phyloP scores from a whole-genome alignment of 495 filamentous ascomycete species.

The Lentithecium fluviatile region DNA sequence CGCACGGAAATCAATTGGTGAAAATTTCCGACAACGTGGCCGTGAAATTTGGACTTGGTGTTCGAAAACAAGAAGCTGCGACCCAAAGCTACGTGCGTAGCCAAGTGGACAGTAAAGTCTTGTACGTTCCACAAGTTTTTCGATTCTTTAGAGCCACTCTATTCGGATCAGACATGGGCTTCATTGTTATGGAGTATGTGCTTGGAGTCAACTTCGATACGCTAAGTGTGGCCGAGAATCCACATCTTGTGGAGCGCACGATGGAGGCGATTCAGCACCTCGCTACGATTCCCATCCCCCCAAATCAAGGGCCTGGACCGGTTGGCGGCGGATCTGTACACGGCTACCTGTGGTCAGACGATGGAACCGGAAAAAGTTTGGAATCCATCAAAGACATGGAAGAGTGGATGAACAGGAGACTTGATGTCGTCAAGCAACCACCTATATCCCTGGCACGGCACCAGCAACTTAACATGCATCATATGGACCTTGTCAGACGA shows the following conservation, averaged over 20 bases:
- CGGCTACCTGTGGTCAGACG: conserved; percentile 2
- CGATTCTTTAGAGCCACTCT: neutral
- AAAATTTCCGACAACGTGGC: neutral
- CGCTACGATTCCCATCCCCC: neutral
- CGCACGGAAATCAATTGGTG: neutral
- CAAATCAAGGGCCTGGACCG: neutral
- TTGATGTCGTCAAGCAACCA: neutral
- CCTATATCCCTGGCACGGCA: neutral
- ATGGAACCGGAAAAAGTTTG: neutral
- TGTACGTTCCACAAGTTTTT: neutral
- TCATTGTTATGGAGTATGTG: conserved; percentile 2
- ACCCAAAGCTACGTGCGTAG: neutral
- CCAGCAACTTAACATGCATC: neutral
- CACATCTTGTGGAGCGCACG: neutral
- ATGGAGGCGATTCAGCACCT: neutral
- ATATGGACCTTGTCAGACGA: conserved; percentile 5
- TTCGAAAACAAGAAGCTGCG: neutral
- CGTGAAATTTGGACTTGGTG: neutral
- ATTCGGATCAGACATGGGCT: neutral
- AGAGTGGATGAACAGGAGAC: neutral
- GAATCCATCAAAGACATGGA: neutral
- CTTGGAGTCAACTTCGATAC: neutral
- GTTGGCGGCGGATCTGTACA: neutral
- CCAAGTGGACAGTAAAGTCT: neutral
- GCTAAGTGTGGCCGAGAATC: neutral